Conservation (phyloP, 495 filamentous ascomycete species). For the Entonaema liquescens region DNA sequence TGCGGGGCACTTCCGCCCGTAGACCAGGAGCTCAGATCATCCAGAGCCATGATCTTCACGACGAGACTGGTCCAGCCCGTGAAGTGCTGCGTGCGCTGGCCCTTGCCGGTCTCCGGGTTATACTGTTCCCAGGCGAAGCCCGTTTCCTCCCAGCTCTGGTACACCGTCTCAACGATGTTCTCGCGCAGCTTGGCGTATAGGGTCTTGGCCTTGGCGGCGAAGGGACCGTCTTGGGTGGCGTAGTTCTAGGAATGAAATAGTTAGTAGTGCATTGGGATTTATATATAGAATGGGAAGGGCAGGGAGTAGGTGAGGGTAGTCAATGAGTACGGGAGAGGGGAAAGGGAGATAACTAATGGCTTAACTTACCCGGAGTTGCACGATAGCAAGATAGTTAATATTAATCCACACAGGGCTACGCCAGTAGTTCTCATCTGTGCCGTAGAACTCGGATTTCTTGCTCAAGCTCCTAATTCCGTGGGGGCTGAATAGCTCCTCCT, state of each 20-base stretch:
- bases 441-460: constrained; percentile 82
- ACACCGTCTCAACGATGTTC: constrained; percentile 91
- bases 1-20: constrained; percentile 3
- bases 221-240: constrained; percentile 67
- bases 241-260: constrained; percentile 56
- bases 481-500: constrained; percentile 85
- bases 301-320: too few relatives aligned
- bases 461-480: constrained; percentile 89
- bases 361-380: constrained; percentile 81
- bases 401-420: constrained; percentile 96
- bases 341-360: constrained; percentile 22
- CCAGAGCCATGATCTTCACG: constrained; percentile 96
- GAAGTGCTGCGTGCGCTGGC: constrained; percentile 97
- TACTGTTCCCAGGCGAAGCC: constrained; percentile 99
- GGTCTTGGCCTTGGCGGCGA: constrained; percentile 71
- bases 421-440: constrained; percentile 97
- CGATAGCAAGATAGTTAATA: constrained; percentile 91
- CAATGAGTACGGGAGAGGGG: not conserved
- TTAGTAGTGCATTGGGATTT: not conserved
- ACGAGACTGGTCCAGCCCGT: constrained; percentile 98
- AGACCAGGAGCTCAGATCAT: constrained; percentile 44
- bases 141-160: constrained; percentile 84
- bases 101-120: constrained; percentile 88
- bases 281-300: constrained; percentile 35
- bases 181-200: constrained; percentile 80